These are phyloP conservation scores for Tillandsia leiboldiana DNA, from an alignment of 176 grass and related monocot species.

Conservation along the genomic window DNA sequence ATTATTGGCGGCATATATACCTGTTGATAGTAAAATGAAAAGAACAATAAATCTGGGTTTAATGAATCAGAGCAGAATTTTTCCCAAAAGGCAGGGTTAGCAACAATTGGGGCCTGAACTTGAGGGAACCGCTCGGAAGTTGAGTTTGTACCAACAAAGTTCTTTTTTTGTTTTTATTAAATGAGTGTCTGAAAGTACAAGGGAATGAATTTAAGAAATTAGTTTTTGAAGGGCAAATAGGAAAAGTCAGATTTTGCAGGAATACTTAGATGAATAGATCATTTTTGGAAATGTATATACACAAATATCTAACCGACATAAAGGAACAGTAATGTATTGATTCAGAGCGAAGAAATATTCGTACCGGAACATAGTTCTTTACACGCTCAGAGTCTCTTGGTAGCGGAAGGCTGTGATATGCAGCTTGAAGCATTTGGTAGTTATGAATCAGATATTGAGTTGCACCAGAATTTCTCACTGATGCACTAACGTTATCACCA, in stretches of 20 bases:
- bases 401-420: conserved; percentile 75
- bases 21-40: conserved; percentile 96
- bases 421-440: conserved; percentile 90
- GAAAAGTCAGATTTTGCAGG: too few relatives aligned
- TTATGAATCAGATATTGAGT: conserved; percentile 61
- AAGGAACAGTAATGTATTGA: too few relatives aligned
- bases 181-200: not conserved
- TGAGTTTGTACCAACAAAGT: too few relatives aligned
- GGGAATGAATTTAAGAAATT: not conserved
- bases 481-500: conserved; percentile 69
- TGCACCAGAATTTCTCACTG: conserved; percentile 31
- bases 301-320: too few relatives aligned
- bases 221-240: too few relatives aligned
- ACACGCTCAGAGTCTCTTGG: conserved; percentile 80
- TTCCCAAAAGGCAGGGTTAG: conserved; percentile 91
- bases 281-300: too few relatives aligned
- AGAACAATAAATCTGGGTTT: conserved; percentile 78
- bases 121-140: conserved; percentile 32
- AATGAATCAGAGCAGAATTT: conserved; percentile 63
- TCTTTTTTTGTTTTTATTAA: not conserved
- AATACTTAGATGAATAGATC: too few relatives aligned
- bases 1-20: conserved; percentile 13
- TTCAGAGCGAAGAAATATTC: too few relatives aligned
- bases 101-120: conserved; percentile 66
- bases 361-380: conserved; percentile 76